A percentile compares a stretch with the other conserved stretches of the same genome.
These are phyloP conservation scores for Alternaria ventricosa DNA, from an alignment of 2,329 filamentous ascomycete species.

Conservation along the genomic window DNA sequence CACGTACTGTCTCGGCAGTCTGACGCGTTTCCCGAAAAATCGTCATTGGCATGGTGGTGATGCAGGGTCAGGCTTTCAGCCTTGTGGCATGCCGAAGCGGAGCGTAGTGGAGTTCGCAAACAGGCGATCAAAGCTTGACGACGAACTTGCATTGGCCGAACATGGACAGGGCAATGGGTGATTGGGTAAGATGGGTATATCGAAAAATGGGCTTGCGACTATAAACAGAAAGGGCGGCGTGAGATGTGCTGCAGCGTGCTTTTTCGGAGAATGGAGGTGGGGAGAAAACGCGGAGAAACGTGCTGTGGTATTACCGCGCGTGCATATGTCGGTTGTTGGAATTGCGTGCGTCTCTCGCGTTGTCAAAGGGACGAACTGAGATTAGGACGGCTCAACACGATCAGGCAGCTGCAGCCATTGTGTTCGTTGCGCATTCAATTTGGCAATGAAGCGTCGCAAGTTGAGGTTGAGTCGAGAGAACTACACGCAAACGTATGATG, in stretches of 20 bases:
- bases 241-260: neutral
- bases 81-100: neutral
- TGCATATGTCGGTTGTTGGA: slow-evolving; percentile 7
- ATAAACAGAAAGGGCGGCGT: slow-evolving; percentile 3
- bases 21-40: neutral
- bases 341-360: neutral
- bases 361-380: neutral
- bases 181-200: neutral
- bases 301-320: slow-evolving; percentile 1
- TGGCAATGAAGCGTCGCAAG: neutral
- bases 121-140: neutral
- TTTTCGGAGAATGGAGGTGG: slow-evolving; percentile 27
- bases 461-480: neutral
- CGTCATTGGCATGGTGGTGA: slow-evolving; percentile 14
- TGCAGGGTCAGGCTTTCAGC: slow-evolving; percentile 21
- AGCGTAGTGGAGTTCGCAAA: neutral
- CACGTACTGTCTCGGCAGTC: slow-evolving; percentile 7
- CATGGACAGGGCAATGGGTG: neutral
- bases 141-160: slow-evolving; percentile 1
- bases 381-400: neutral
- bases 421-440: neutral
- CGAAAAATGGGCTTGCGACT: neutral
- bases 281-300: slow-evolving; percentile 24
- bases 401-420: neutral
- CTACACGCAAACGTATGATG: neutral